Evolutionary conservation across 2,329 filamentous ascomycete species (phyloP), one percentile per base, ranked within the genome.

Genomic region (Neonectria magnoliae): DNA sequence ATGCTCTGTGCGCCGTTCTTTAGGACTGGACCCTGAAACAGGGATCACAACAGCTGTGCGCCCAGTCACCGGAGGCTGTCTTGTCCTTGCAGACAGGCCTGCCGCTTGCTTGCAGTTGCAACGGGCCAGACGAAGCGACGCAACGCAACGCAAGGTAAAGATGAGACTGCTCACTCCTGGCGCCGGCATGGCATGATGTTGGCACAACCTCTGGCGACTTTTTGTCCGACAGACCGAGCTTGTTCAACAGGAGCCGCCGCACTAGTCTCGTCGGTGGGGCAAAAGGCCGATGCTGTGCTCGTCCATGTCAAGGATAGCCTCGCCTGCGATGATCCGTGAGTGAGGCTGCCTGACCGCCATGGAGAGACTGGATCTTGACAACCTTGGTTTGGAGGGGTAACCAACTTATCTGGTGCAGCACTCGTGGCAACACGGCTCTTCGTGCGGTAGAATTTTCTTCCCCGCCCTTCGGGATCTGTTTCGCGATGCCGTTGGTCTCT

Each of bases 291-390:
- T 38, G 36, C 44, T 57, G 57, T 60, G 45, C 71, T 47, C 27
- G 33, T 29, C 50, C 27, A 22, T 61, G 66, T 64, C 68, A 71
- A 65, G 72, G 72, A 74, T 74, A 72, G 68, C 72, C 72, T 74
- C 71, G 71, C 70, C 67, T 66, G 62, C 47, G 65, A 48, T 51
- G 31, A 58, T 62, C 42, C 41, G 54, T 57, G 67, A 72, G 72
- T 67, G 71, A 75, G 72, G 72, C 73, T 75, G 72, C 69, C 71
- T 75, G 73, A 75, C 73, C 72, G 73, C 73, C 50, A 62, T 57
- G 47, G 60, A 51, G 44, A 66, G 61, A 71, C 65, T 66, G 66
- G 70, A 72, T 65, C 58, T 62, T 58, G 57, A 73, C 70, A 64
- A 62, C 64, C 56, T 64, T 55, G 55, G 44, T 63, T 63, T 65